These are phyloP conservation scores for Malus sylvestris DNA, from an alignment of 306 rosid genomes.

Conservation along the genomic window DNA sequence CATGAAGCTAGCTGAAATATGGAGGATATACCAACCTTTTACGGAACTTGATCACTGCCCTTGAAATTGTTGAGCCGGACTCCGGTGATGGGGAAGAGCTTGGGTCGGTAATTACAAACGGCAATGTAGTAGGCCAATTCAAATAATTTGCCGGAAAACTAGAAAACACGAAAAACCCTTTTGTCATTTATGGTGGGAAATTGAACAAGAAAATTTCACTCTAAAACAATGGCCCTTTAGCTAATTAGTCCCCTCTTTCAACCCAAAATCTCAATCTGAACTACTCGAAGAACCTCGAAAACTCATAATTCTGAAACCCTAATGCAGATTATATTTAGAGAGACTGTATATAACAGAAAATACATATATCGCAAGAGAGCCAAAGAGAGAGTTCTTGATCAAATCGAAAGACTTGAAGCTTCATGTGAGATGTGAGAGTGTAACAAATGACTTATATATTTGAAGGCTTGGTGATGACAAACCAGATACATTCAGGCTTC, in stretches of 20 bases:
- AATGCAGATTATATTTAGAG: not conserved
- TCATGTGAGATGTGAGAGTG: not conserved
- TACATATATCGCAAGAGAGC: not conserved
- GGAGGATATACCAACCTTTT: constrained; percentile 36
- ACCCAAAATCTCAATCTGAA: not conserved
- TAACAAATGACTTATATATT: not conserved
- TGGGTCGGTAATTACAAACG: constrained; percentile 12
- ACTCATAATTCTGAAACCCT: not conserved
- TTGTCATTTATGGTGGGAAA: constrained; percentile 53
- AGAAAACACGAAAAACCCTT: constrained; percentile 20
- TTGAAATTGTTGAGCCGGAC: constrained; percentile 31
- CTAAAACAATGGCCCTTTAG: constrained; percentile 2
- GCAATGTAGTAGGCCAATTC: constrained; percentile 15
- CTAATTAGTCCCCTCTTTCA: not conserved
- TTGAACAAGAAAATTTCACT: not conserved
- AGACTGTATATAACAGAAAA: not conserved
- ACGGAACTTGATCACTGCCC: constrained; percentile 53
- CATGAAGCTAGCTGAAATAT: not conserved
- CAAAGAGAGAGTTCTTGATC: not conserved
- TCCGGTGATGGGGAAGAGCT: constrained; percentile 39
- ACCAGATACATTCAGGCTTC: not conserved
- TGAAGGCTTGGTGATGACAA: not conserved
- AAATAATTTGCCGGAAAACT: constrained; percentile 1
- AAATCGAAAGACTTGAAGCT: not conserved
- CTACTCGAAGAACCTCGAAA: not conserved